These are phyloP conservation scores for Capillidium rhysosporum DNA, from an alignment of 371 early-diverging fungal species.

Conservation along the genomic window DNA sequence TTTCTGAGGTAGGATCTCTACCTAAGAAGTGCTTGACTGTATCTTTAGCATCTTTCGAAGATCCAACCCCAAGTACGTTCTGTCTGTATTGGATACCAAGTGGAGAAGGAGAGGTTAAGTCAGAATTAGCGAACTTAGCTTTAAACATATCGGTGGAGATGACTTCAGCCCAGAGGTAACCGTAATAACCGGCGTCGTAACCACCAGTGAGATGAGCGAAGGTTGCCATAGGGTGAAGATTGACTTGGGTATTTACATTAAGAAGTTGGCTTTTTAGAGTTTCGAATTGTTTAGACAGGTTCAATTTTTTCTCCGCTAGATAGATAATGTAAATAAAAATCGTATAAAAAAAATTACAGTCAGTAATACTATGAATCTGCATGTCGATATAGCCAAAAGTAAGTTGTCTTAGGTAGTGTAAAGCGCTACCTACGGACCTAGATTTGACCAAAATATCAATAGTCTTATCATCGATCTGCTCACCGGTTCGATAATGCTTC, in stretches of 20 bases:
- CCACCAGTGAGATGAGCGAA: slow-evolving; percentile 69
- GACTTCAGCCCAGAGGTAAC: slow-evolving; percentile 63
- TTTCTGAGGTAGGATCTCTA: slow-evolving; percentile 55
- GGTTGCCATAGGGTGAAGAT: slow-evolving; percentile 15
- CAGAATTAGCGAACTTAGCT: slow-evolving; percentile 15
- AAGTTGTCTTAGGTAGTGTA: slow-evolving; percentile 48
- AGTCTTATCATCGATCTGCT: slow-evolving; percentile 48
- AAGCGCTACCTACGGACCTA: slow-evolving; percentile 53
- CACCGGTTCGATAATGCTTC: slow-evolving; percentile 43
- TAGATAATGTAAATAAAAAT: too few relatives aligned
- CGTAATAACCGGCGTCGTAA: slow-evolving; percentile 57
- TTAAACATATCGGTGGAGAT: slow-evolving; percentile 72
- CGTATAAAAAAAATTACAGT: too few relatives aligned
- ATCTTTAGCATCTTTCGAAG: slow-evolving; percentile 43
- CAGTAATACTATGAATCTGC: slow-evolving; percentile 34
- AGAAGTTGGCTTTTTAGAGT: slow-evolving; percentile 38
- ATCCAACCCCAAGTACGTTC: slow-evolving; percentile 43
- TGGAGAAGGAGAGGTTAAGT: slow-evolving; percentile 6
- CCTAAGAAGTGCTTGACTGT: slow-evolving; percentile 54
- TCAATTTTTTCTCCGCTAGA: too few relatives aligned
- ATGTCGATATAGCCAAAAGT: slow-evolving; percentile 62
- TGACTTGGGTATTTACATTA: slow-evolving; percentile 19
- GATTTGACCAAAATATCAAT: slow-evolving; percentile 23
- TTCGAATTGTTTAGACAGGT: slow-evolving; percentile 32
- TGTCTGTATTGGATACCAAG: slow-evolving; percentile 38